A percentile compares a stretch with the other conserved stretches of the same genome.
These are phyloP conservation scores for Solanum infundibuliforme DNA, from an alignment of 257 asterid genomes.

Conservation along the genomic window DNA sequence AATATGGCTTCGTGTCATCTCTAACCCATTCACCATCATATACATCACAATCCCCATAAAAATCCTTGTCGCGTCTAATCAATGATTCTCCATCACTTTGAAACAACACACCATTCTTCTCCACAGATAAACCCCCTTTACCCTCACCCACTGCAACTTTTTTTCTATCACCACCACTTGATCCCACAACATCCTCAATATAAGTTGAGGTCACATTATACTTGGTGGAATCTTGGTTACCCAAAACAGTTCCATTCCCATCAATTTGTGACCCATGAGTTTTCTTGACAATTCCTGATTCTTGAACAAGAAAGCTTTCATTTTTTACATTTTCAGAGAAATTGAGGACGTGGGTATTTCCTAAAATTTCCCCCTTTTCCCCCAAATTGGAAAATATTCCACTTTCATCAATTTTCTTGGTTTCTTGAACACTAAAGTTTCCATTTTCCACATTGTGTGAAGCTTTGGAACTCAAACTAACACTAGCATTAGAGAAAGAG, in stretches of 20 bases:
- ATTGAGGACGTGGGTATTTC: constrained; percentile 22
- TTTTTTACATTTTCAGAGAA: constrained; percentile 10
- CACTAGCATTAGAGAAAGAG: constrained; percentile 1
- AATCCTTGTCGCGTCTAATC: not conserved
- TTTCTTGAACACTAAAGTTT: constrained; percentile 9
- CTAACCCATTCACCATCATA: constrained; percentile 85
- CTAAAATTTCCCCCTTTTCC: constrained; percentile 13
- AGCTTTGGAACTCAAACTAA: constrained; percentile 3
- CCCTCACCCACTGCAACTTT: not conserved
- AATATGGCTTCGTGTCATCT: constrained; percentile 60
- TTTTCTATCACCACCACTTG: not conserved
- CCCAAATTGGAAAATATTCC: constrained; percentile 8
- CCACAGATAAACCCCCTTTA: not conserved
- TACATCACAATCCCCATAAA: constrained; percentile 57
- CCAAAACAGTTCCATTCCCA: constrained; percentile 2
- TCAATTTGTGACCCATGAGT: constrained; percentile 10
- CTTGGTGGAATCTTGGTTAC: not conserved
- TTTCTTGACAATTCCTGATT: constrained; percentile 6
- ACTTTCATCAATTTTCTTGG: constrained; percentile 5
- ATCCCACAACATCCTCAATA: constrained; percentile 2
- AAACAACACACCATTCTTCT: not conserved
- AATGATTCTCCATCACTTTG: not conserved
- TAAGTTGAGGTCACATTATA: not conserved
- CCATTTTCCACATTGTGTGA: constrained; percentile 8
- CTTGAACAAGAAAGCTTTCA: constrained; percentile 15